Evolutionary conservation across 176 grass and related monocot species (phyloP), one percentile per base, ranked within the genome.

Genomic region (Metroxylon sagu): DNA sequence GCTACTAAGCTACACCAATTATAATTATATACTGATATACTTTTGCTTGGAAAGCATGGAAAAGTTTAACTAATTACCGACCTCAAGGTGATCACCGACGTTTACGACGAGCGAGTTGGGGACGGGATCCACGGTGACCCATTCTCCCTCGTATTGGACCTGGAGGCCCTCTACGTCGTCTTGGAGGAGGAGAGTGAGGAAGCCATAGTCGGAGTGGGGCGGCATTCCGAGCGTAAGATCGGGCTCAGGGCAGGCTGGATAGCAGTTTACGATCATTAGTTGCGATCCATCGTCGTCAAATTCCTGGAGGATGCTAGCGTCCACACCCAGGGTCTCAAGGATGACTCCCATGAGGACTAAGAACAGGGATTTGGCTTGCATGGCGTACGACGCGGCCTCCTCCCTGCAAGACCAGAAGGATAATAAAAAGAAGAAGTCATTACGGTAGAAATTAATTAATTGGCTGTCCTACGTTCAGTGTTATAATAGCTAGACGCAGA

Each of bases 1-100:
- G 21, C 21, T 23, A 23, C n/a, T n/a, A n/a, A n/a, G n/a, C n/a
- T n/a, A n/a, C n/a, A 43, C 2, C 2, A 12, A 43, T 12, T 43
- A 14, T 1, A 43, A 0, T n/a, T n/a, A n/a, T 43, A 3, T 6
- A 12, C 10, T 43, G 5, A 35, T 8, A 35, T 35, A 35, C 6
- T 35, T 35, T 35, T 8, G 31, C 6, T 35, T 35, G 3, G 12
- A 43, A 43, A 43, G 0, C 7, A 39, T 39, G 2, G 12, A 43
- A 14, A 14, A 8, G 8, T 2, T 35, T 17, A 35, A 29, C 16
- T 3, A 43, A 5, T 1, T 17, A 29, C 16, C 19, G 63, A 96
- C 92, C 93, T 97, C 93, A 3, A 97, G 67, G 62, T 97, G 93
- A 68, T 97, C 93, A 28, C 93, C 93, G 53, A 97, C 52, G 74